Percentiles rank a stretch among this genome's conserved stretches.
Evolutionary conservation across 2,329 filamentous ascomycete genomes (phyloP).

Genomic region (Plectosphaerella cucumerina): DNA sequence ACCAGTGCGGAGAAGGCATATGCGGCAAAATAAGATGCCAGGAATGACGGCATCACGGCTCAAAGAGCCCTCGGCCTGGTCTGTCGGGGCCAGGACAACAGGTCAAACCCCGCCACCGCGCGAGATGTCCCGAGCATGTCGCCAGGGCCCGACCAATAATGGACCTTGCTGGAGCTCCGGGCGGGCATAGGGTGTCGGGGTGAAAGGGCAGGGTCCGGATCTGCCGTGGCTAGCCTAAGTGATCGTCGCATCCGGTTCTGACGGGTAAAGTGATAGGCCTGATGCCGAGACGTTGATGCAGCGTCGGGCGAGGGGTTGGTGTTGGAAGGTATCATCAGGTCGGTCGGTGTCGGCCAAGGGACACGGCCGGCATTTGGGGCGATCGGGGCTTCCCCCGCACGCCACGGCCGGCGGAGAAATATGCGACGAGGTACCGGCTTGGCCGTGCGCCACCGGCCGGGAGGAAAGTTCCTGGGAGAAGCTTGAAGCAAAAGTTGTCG

Average conservation of each 20-base stretch:
- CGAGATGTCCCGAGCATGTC: neutral
- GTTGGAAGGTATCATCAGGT: neutral
- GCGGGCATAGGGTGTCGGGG: neutral
- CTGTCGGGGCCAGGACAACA: neutral
- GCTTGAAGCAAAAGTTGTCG: too few relatives aligned
- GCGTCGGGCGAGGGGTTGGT: neutral
- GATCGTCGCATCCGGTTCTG: neutral
- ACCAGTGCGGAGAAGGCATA: neutral
- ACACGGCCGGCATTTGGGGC: neutral
- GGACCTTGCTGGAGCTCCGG: neutral
- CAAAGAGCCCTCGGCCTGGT: neutral
- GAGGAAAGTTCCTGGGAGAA: too few relatives aligned
- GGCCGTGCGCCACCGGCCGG: neutral
- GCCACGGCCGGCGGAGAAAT: neutral
- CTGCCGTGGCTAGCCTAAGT: neutral
- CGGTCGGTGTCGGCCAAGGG: neutral
- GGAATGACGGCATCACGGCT: neutral
- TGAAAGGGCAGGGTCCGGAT: neutral
- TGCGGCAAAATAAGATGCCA: neutral
- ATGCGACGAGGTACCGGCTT: neutral
- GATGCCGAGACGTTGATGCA: neutral
- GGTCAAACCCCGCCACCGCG: neutral
- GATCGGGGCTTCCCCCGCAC: neutral
- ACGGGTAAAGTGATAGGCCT: neutral
- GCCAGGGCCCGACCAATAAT: neutral